Conservation (phyloP, 345 rosid genomes). For the Ceriops decandra region DNA sequence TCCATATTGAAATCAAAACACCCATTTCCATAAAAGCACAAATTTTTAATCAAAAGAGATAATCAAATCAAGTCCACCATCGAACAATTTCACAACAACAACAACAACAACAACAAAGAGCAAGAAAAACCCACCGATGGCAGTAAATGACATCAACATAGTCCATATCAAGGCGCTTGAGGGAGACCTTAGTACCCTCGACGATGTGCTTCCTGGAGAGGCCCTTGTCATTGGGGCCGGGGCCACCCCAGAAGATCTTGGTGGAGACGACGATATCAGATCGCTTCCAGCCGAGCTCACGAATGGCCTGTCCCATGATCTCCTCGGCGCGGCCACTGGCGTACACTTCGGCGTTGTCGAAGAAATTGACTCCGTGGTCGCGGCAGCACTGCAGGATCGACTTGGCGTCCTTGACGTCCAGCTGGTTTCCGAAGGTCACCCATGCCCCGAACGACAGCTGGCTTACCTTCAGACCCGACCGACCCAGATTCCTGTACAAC, state of each 20-base stretch:
- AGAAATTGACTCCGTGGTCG: slow-evolving; percentile 90
- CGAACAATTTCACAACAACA: background rate
- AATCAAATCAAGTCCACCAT: background rate
- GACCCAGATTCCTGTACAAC: slow-evolving; percentile 90
- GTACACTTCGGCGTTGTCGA: slow-evolving; percentile 98
- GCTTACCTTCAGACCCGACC: slow-evolving; percentile 88
- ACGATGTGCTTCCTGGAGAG: slow-evolving; percentile 83
- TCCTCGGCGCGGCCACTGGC: slow-evolving; percentile 97
- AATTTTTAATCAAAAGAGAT: background rate
- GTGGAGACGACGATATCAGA: slow-evolving; percentile 89
- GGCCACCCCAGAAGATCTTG: slow-evolving; percentile 99
- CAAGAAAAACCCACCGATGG: slow-evolving; percentile 41
- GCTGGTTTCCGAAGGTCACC: slow-evolving; percentile 97
- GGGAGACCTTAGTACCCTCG: slow-evolving; percentile 91
- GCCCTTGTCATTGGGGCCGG: slow-evolving; percentile 93
- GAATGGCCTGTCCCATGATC: slow-evolving; percentile 97
- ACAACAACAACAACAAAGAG: background rate
- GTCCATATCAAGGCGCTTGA: slow-evolving; percentile 88
- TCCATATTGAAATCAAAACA: no score
- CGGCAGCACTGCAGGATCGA: slow-evolving; percentile 89
- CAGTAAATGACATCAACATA: slow-evolving; percentile 87
- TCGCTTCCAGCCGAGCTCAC: slow-evolving; percentile 96
- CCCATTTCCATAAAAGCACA: no score
- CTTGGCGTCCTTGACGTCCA: slow-evolving; percentile 94
- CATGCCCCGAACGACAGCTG: slow-evolving; percentile 88